A percentile compares a stretch with the other conserved stretches of the same genome.
phyloP scores from a whole-genome alignment of 805 yeast species.

The Kazachstania martiniae region DNA sequence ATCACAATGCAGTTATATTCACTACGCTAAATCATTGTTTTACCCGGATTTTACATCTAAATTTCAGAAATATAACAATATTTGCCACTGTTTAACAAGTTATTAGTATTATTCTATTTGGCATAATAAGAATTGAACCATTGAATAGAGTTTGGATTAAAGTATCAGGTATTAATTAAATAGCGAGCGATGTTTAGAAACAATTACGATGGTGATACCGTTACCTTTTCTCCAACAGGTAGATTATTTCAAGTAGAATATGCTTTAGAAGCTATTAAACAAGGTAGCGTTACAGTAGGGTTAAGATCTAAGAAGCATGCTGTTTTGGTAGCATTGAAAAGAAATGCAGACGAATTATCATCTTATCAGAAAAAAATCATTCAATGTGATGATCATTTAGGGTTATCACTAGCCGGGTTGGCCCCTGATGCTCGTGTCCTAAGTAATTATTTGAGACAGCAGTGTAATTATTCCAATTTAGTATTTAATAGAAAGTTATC shows the following conservation, averaged over 20 bases:
- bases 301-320: slow-evolving; percentile 77
- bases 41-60: too few relatives aligned
- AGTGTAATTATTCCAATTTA: slow-evolving; percentile 79
- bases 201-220: slow-evolving; percentile 97
- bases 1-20: too few relatives aligned
- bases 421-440: slow-evolving; percentile 97
- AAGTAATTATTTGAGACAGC: slow-evolving; percentile 79
- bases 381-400: slow-evolving; percentile 87
- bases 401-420: slow-evolving; percentile 90
- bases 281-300: slow-evolving; percentile 96
- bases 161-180: too few relatives aligned
- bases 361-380: slow-evolving; percentile 92
- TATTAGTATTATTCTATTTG: too few relatives aligned
- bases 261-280: slow-evolving; percentile 95
- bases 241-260: slow-evolving; percentile 96
- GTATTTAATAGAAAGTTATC: slow-evolving; percentile 79
- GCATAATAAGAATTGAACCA: too few relatives aligned
- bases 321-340: slow-evolving; percentile 85
- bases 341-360: slow-evolving; percentile 96
- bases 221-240: slow-evolving; percentile 97
- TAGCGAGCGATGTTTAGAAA: slow-evolving; percentile 71
- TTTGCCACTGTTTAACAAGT: too few relatives aligned
- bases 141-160: too few relatives aligned
- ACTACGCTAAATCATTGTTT: too few relatives aligned
- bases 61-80: too few relatives aligned